Evolutionary conservation across 768 basidiomycete genomes (phyloP).

Genomic region (Hortiboletus flavorubellus): DNA sequence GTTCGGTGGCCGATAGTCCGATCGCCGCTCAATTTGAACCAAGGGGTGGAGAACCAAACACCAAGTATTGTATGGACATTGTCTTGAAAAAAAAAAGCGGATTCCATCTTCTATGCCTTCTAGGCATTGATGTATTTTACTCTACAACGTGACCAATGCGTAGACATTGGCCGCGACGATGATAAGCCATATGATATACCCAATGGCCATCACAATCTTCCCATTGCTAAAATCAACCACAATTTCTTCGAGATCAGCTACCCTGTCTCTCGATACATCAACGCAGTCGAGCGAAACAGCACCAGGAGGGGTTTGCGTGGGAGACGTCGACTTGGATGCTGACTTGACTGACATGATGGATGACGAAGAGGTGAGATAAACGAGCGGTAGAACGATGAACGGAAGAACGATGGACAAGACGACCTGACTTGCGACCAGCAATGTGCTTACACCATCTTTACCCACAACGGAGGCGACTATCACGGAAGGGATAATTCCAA

Average conservation of each 20-base stretch:
- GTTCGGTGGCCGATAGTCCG: too few relatives aligned
- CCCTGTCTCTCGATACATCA: background rate
- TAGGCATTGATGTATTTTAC: background rate
- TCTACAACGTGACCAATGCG: slow-evolving; percentile 57
- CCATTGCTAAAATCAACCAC: slow-evolving; percentile 64
- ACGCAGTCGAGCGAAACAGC: background rate
- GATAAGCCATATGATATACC: slow-evolving; percentile 59
- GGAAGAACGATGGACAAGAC: slow-evolving; percentile 80
- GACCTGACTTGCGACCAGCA: slow-evolving; percentile 88
- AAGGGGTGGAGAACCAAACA: background rate
- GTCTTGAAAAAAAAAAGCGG: background rate
- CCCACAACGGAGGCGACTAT: slow-evolving; percentile 74
- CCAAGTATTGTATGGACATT: background rate
- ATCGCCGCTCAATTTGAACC: background rate
- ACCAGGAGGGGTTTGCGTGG: background rate
- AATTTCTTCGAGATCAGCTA: slow-evolving; percentile 28
- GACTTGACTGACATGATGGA: slow-evolving; percentile 63
- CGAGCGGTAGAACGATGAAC: slow-evolving; percentile 78
- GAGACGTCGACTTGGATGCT: background rate
- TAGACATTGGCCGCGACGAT: slow-evolving; percentile 73
- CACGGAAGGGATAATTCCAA: slow-evolving; percentile 82
- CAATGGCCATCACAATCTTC: slow-evolving; percentile 46
- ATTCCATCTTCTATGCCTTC: background rate
- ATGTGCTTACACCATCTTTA: slow-evolving; percentile 60
- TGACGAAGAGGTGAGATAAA: slow-evolving; percentile 67